Evolutionary conservation across 2,329 filamentous ascomycete species (phyloP), one percentile per base, ranked within the genome.

Genomic region (Metarhizium guizhouense): DNA sequence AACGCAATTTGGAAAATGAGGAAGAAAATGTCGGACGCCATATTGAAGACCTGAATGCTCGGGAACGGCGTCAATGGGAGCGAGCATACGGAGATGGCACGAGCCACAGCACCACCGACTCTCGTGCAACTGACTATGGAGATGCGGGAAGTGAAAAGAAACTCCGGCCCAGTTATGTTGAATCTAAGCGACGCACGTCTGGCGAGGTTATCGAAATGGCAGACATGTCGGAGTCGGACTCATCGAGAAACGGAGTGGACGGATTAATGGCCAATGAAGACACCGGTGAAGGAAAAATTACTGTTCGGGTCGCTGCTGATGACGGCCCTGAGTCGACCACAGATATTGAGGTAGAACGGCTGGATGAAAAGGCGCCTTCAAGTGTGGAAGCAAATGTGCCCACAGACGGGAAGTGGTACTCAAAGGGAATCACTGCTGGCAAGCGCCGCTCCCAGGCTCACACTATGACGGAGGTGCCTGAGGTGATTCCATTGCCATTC

Each of bases 51-150:
- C 71, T 74, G n/a, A 85, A 81, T 54, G 76, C 79, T 11, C 76
- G 77, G 6, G 86, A 90, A 58, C 78, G 82, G 48, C 74, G 74
- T 6, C 74, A 84, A 58, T 96, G 92, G 92, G 92, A 96, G 67
- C 80, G 81, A 6, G 75, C 81, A 2, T 94, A 95, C 61, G 88
- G 87, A 0, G 77, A 87, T 59, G 82, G 81, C 55, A 70, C 74
- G 29, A 59, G 58, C 6, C 59, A 60, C 51, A 73, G 68, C 54
- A 60, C 66, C 7, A 64, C 67, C 16, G 65, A 60, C 3, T 76
- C 75, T 1, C 71, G 70, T 25, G 77, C 80, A 36, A 86, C 79
- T 0, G 80, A 77, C 11, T 68, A 79, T 34, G 78, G 74, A 25
- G 76, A 77, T 47, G 67, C 73, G 56, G 72, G 72, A 2, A 78